Base-by-base conservation (phyloP, 345 rosid species). In the Camelina hispida region DNA sequence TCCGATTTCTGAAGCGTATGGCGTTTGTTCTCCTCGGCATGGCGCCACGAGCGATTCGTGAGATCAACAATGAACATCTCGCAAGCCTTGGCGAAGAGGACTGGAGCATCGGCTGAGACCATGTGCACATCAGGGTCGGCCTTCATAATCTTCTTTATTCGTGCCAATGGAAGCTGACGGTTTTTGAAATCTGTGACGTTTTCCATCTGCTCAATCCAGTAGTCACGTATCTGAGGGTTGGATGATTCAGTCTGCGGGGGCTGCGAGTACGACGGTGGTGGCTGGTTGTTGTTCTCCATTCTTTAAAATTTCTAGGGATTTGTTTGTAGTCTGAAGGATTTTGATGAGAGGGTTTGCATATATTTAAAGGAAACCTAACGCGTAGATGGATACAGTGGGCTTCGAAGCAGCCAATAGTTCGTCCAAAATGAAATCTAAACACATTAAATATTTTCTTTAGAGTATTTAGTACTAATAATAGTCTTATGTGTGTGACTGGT, bases 111-210 rank as follows among this genome's bases (percentile, higher is more conserved):
- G 10, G 93, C 96, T 3, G 98, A 82, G 84, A 93, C 88, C 98
- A 93, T 93, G 62, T 87, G 89, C 50, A 93, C 98, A 52, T 90
- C 93, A 54, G 86, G 91, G 61, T 90, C 96, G 6, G 96, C 88
- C 68, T 93, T 91, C 90, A 90, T 93, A 77, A 93, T 93, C 83
- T 93, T 90, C 89, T 93, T 93, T 79, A 89, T 93, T 40, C 95
- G 83, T 7, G 91, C 87, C 20, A 90, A 84, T n/a, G 97, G 98
- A 44, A 93, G 84, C 80, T 83, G 91, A 79, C 89, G 97, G 75
- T 83, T 84, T 82, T 84, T 93, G 85, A 90, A 88, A 78, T 93
- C 93, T 61, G 85, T 82, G 25, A 81, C 87, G 65, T 86, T 84
- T 63, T 90, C 94, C 77, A 90, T 84, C 67, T 93, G 90, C 79